Conservation (phyloP, 352 stramenopile species). For the Phytophthora crassamura region DNA sequence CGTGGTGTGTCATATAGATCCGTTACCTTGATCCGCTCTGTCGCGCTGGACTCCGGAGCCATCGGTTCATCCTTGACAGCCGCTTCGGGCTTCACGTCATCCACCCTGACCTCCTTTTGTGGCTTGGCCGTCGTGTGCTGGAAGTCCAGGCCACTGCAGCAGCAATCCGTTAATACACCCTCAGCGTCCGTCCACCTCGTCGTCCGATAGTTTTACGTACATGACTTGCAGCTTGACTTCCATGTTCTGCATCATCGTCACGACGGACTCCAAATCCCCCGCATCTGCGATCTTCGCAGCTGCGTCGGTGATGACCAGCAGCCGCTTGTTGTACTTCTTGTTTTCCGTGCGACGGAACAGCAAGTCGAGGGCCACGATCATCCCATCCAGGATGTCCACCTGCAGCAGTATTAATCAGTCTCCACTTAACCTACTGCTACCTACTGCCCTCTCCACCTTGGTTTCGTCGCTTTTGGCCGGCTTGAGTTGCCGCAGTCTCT, state of each 20-base stretch:
- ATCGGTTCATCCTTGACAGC: constrained; percentile 36
- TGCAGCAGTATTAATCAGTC: constrained; percentile 13
- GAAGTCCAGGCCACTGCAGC: constrained; percentile 69
- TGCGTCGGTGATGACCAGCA: constrained; percentile 84
- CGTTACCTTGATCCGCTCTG: constrained; percentile 31
- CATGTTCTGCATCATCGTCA: constrained; percentile 82
- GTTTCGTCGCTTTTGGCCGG: constrained; percentile 27
- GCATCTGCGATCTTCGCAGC: constrained; percentile 64
- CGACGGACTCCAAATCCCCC: constrained; percentile 68
- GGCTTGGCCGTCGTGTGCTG: constrained; percentile 47
- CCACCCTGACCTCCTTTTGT: constrained; percentile 31
- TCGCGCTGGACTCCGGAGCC: constrained; percentile 2
- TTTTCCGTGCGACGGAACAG: constrained; percentile 74
- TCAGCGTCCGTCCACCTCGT: not conserved
- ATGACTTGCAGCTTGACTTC: constrained; percentile 85
- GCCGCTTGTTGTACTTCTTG: constrained; percentile 81
- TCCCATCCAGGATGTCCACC: constrained; percentile 78
- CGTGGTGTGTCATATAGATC: not conserved
- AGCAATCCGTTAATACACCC: not conserved
- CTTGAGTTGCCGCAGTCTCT: constrained; percentile 52
- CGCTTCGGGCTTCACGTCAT: constrained; percentile 28
- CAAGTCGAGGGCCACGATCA: constrained; percentile 86
- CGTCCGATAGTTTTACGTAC: constrained; percentile 38
- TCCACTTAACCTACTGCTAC: not conserved
- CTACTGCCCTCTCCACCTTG: constrained; percentile 32